Base-by-base conservation (phyloP, 2,329 filamentous ascomycete genomes). In the Plenodomus biglobosus region DNA sequence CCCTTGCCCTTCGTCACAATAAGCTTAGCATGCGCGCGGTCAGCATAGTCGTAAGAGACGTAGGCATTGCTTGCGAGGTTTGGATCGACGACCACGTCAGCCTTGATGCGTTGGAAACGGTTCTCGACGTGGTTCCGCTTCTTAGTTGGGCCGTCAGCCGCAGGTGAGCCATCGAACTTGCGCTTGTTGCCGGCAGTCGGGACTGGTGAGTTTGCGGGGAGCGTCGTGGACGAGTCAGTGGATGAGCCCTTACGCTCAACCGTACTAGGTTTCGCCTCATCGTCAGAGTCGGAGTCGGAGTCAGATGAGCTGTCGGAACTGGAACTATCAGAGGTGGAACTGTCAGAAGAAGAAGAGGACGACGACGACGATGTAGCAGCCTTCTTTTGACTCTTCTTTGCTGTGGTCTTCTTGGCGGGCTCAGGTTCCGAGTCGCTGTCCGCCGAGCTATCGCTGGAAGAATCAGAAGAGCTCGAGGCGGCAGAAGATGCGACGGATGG, bases 1-100 rank as follows among this genome's bases (percentile, higher is more conserved):
- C 90, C 91, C 77, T 96, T 97, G 65, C 94, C 94, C 71, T 87
- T 90, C 24, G 92, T 97, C 34, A 96, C 83, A 40, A 91, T 89
- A 55, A 99, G 77, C 69, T 96, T 92, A 59, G 90, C 83, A 68
- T 92, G 89, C 8, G 95, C 95, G 61, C 85, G 85, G 62, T 94
- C 87, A 19, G 92, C 92, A 75, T 97, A 99, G 55, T 88, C 86
- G 70, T 96, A 90, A 18, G 85, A 80, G 10, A 90, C 80, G 70
- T 92, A 97, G 13, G 82, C 83, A 73, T 97, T 96, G 61, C 86
- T 91, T 2, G 84, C 69, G 61, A 91, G 86, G 63, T 78, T 82
- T 18, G 82, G 79, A 63, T 90, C 86, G 48, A 89, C 87, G 54
- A 76, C 75, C 61, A 83, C 82, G 70, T 86, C 81, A 72, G 82